Base-by-base conservation (phyloP, 140 eudicot genomes). In the Senecio squalidus region DNA sequence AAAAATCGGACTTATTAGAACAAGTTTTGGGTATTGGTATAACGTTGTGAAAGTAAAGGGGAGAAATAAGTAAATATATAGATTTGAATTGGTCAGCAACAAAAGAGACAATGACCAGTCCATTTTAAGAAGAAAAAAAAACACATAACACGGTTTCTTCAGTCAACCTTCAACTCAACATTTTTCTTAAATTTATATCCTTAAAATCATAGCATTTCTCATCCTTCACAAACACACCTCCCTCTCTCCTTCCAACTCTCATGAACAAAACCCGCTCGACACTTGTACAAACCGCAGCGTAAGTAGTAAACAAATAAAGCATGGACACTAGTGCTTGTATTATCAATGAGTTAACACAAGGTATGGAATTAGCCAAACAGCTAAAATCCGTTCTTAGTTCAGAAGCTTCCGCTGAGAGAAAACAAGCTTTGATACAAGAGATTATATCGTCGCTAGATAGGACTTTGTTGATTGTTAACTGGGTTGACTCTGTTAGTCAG, bases 321-420 rank as follows among this genome's bases (percentile, higher is more conserved):
- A 69, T 89, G 97, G 95, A 75, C 54, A 30, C 66, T 45, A 62
- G 60, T 69, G 78, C 59, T 56, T 58, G 60, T 10, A 77, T 41
- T 39, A 60, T 76, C 69, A 79, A 65, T 65, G 97, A 89, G 69
- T 70, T 89, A 0, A 66, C 74, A 21, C 84, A 85, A 51, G 97
- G 97, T 24, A 74, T 79, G 86, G 86, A 89, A 52, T 60, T 77
- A 24, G 82, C 92, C 29, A 78, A 68, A 62, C 89, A 89, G 76
- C 81, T 89, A 0, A 78, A 73, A 55, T 60, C 74, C 77, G 79
- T 78, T 30, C 7, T 88, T 73, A 60, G 70, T 57, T 68, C 74
- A 24, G 59, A 64, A 10, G 33, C 55, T 15, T 66, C 86, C 3
- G 50, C 67, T 22, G 79, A 73, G 48, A 58, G 74, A 6, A 67